These are phyloP conservation scores for Candida berthetii DNA, from an alignment of 805 yeast species.

Conservation along the genomic window DNA sequence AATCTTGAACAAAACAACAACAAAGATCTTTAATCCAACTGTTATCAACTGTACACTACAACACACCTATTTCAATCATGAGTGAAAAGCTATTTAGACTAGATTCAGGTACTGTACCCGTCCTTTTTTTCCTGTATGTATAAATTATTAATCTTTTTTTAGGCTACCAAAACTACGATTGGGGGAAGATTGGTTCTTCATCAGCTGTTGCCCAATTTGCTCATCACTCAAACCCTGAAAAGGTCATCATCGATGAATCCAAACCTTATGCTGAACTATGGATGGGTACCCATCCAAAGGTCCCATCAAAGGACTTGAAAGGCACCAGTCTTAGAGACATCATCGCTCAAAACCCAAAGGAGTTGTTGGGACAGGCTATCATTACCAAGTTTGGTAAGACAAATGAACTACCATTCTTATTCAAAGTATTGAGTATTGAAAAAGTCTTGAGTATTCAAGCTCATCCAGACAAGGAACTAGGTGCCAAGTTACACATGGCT, in stretches of 20 bases:
- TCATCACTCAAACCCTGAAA: conserved; percentile 52
- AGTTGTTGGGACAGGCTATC: conserved; percentile 52
- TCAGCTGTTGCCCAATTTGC: conserved; percentile 92
- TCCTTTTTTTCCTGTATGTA: neutral
- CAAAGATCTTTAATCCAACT: neutral
- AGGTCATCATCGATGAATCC: conserved; percentile 54
- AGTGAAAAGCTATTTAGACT: conserved; percentile 30
- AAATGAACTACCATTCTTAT: conserved; percentile 81
- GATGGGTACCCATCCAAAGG: conserved; percentile 98
- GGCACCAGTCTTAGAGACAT: conserved; percentile 63
- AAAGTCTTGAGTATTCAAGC: conserved; percentile 96
- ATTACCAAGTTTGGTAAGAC: conserved; percentile 59
- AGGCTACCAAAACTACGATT: conserved; percentile 77
- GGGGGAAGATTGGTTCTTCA: conserved; percentile 80
- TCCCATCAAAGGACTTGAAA: conserved; percentile 62
- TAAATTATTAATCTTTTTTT: neutral
- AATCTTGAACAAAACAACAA: neutral
- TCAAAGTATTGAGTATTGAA: conserved; percentile 88
- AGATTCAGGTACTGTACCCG: conserved; percentile 32
- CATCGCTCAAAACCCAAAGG: conserved; percentile 51
- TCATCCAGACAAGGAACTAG: conserved; percentile 91
- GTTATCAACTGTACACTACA: neutral
- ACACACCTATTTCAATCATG: conserved; percentile 15
- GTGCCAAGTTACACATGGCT: conserved; percentile 60
- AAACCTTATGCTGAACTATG: conserved; percentile 96